A percentile compares a stretch with the other conserved stretches of the same genome.
Evolutionary conservation across 208 protist genomes (phyloP).

Genomic region (Naegleria lovaniensis): DNA sequence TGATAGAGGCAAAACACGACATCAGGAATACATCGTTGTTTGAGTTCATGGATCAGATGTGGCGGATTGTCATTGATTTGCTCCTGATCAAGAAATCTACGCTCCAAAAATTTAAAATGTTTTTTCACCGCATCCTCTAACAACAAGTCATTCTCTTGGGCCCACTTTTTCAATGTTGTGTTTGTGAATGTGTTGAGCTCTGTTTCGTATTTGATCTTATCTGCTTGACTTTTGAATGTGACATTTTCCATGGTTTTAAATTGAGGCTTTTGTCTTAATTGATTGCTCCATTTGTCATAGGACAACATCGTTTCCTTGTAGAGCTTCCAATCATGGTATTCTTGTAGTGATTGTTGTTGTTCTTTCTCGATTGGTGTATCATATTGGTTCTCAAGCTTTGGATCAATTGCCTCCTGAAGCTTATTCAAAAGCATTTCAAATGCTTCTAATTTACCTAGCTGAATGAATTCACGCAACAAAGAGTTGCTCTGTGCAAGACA

Average conservation of each 20-base stretch:
- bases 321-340: neutral
- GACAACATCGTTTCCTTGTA: neutral
- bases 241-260: neutral
- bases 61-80: neutral
- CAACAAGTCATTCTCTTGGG: neutral
- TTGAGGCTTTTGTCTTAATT: neutral
- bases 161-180: neutral
- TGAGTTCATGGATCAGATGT: neutral
- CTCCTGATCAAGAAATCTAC: neutral
- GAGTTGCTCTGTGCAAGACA: neutral
- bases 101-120: neutral
- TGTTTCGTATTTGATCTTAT: neutral
- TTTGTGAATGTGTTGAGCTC: neutral
- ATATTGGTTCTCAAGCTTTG: neutral
- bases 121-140: neutral
- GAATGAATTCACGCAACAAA: neutral
- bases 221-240: neutral
- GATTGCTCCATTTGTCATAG: neutral
- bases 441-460: neutral
- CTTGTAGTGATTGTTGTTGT: neutral
- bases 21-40: neutral
- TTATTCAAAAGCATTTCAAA: neutral
- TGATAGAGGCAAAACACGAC: neutral
- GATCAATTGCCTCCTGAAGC: neutral
- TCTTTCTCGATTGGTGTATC: neutral